phyloP scores from a whole-genome alignment of 371 early-diverging fungal genomes.

The Hamiltosporidium magnivora region DNA sequence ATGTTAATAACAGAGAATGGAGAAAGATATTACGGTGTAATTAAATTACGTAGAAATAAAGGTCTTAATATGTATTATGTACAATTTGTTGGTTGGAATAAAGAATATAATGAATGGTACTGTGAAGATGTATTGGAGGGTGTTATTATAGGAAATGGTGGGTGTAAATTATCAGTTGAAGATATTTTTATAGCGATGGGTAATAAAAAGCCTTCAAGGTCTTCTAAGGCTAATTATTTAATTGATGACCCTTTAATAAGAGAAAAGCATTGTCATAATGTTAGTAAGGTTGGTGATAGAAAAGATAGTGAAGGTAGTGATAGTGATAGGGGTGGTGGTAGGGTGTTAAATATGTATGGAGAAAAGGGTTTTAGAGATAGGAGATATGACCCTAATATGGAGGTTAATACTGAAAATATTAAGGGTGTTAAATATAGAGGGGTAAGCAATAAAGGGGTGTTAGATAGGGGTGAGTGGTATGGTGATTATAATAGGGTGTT shows the following conservation, averaged over 20 bases:
- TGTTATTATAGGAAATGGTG: too few relatives aligned
- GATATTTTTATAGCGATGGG: neutral
- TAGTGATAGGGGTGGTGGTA: too few relatives aligned
- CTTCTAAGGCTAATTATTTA: conserved; percentile 9
- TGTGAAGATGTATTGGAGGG: conserved; percentile 10
- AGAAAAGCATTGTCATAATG: conserved; percentile 11
- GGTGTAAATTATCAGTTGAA: too few relatives aligned
- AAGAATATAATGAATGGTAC: conserved; percentile 12
- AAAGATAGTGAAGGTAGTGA: neutral
- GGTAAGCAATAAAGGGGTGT: too few relatives aligned
- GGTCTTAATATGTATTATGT: conserved; percentile 12
- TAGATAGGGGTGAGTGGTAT: too few relatives aligned
- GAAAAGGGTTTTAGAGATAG: too few relatives aligned
- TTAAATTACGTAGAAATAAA: conserved; percentile 6
- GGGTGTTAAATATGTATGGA: too few relatives aligned
- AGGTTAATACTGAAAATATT: too few relatives aligned
- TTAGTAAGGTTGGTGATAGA: neutral
- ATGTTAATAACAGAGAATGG: neutral
- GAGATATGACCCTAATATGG: too few relatives aligned
- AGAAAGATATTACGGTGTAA: neutral
- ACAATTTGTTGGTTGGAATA: conserved; percentile 4
- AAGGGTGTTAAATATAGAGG: too few relatives aligned
- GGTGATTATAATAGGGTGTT: too few relatives aligned
- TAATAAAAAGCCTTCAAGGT: neutral
- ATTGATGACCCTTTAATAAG: conserved; percentile 8